Evolutionary conservation across 305 asterid species (phyloP).

Genomic region (Fraxinus latifolia): DNA sequence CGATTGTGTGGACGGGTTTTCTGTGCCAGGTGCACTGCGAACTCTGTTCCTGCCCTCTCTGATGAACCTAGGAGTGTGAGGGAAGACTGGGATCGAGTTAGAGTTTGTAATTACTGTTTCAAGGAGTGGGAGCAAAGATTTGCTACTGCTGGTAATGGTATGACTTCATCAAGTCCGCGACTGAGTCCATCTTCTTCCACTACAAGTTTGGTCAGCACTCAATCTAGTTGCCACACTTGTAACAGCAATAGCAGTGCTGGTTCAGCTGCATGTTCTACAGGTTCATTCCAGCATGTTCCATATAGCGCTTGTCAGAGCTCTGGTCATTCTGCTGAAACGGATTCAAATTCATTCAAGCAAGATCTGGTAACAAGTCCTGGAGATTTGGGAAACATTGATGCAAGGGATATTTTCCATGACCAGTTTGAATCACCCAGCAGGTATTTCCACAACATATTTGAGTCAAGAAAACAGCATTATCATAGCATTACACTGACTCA

Average conservation of each 20-base stretch:
- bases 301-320: slow-evolving; percentile 41
- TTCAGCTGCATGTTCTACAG: slow-evolving; percentile 56
- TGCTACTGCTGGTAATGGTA: slow-evolving; percentile 35
- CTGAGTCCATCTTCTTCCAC: slow-evolving; percentile 64
- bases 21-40: slow-evolving; percentile 70
- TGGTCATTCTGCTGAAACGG: slow-evolving; percentile 39
- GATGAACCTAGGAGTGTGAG: slow-evolving; percentile 47
- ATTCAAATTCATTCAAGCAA: slow-evolving; percentile 35
- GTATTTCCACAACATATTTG: slow-evolving; percentile 30
- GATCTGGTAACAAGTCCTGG: slow-evolving; percentile 35
- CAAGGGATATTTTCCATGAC: slow-evolving; percentile 37
- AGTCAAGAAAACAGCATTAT: slow-evolving; percentile 13
- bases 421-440: slow-evolving; percentile 60
- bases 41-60: slow-evolving; percentile 54
- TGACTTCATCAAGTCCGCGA: slow-evolving; percentile 44
- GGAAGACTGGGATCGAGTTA: slow-evolving; percentile 62
- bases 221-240: slow-evolving; percentile 57
- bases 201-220: slow-evolving; percentile 67
- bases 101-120: slow-evolving; percentile 75
- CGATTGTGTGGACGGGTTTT: slow-evolving; percentile 77
- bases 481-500: slow-evolving; percentile 17
- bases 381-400: slow-evolving; percentile 38
- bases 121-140: slow-evolving; percentile 67
- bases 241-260: slow-evolving; percentile 70
- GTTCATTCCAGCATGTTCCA: slow-evolving; percentile 64